Percentiles rank a stretch among this genome's conserved stretches.
Conservation (phyloP, 2,329 filamentous ascomycete species). For the Cladophialophora chaetospira region DNA sequence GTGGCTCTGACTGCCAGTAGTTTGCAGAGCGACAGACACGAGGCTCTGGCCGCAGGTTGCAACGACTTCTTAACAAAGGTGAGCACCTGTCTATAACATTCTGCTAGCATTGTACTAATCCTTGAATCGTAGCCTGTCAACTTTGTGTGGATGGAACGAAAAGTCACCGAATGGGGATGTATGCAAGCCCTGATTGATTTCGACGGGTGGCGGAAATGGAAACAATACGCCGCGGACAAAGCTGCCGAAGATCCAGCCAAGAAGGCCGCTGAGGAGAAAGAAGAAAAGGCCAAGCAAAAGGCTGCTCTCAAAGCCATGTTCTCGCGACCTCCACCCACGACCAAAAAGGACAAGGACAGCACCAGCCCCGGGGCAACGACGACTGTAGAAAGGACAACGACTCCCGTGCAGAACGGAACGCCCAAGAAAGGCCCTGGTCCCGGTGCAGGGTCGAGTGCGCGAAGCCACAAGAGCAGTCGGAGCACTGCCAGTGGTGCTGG, state of each 20-base stretch:
- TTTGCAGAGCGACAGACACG: constrained; percentile 90
- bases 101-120: constrained; percentile 10
- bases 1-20: constrained; percentile 94
- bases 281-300: constrained; percentile 34
- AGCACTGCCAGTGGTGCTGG: constrained; percentile 18
- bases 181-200: constrained; percentile 99
- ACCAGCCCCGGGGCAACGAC: constrained; percentile 10
- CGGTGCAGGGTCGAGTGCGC: constrained; percentile 1
- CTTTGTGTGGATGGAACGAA: constrained; percentile 94
- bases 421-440: constrained; percentile 16
- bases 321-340: constrained; percentile 25
- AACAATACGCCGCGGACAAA: constrained; percentile 65
- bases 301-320: constrained; percentile 34
- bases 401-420: constrained; percentile 18
- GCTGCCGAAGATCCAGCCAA: constrained; percentile 30
- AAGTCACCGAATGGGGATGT: constrained; percentile 99
- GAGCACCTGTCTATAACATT: constrained; percentile 32
- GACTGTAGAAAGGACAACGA: constrained; percentile 10
- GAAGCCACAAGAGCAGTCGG: constrained; percentile 21
- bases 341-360: constrained; percentile 29
- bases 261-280: constrained; percentile 31
- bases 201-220: constrained; percentile 97
- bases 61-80: constrained; percentile 99
- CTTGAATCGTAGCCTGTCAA: constrained; percentile 72
- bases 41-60: constrained; percentile 90